Percentiles rank a stretch among this genome's conserved stretches.
Evolutionary conservation across 1,139 yeast genomes (phyloP).

Genomic region (Wickerhamomyces sp.): DNA sequence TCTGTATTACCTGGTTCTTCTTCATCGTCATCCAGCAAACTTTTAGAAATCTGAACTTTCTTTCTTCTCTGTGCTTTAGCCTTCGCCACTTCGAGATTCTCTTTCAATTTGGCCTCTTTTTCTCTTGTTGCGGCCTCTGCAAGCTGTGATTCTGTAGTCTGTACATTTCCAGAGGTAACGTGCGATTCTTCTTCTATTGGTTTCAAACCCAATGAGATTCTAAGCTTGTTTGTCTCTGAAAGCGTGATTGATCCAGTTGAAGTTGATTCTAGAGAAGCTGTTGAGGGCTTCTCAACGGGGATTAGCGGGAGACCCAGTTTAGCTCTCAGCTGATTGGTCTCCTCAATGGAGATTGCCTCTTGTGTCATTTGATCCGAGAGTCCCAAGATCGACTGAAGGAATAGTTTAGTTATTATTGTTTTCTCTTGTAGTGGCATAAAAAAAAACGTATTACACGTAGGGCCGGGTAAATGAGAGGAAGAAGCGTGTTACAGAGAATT

Average conservation of each 20-base stretch:
- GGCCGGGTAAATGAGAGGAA: too few relatives aligned
- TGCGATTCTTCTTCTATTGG: conserved; percentile 25
- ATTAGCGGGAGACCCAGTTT: conserved; percentile 47
- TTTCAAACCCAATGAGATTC: conserved; percentile 32
- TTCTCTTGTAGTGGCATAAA: too few relatives aligned
- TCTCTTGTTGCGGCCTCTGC: conserved; percentile 1
- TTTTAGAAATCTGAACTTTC: conserved; percentile 20
- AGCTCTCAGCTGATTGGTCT: conserved; percentile 45
- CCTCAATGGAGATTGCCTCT: conserved; percentile 39
- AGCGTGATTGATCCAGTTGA: conserved; percentile 22
- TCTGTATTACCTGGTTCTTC: conserved; percentile 28
- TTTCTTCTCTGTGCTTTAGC: conserved; percentile 19
- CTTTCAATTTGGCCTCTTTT: conserved; percentile 16
- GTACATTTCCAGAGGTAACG: conserved; percentile 5
- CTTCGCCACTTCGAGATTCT: conserved; percentile 21
- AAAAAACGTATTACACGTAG: too few relatives aligned
- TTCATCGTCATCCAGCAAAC: conserved; percentile 22
- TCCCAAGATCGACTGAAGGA: too few relatives aligned
- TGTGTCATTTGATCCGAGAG: conserved; percentile 10
- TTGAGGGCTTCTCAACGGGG: conserved; percentile 15
- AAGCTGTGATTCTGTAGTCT: conserved; percentile 22
- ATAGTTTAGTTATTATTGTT: too few relatives aligned
- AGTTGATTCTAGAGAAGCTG: too few relatives aligned
- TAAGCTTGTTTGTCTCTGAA: conserved; percentile 33
- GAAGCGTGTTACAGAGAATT: too few relatives aligned